Percentiles rank a stretch among this genome's conserved stretches.
Evolutionary conservation across 768 basidiomycete genomes (phyloP).

Genomic region (Panus rudis): DNA sequence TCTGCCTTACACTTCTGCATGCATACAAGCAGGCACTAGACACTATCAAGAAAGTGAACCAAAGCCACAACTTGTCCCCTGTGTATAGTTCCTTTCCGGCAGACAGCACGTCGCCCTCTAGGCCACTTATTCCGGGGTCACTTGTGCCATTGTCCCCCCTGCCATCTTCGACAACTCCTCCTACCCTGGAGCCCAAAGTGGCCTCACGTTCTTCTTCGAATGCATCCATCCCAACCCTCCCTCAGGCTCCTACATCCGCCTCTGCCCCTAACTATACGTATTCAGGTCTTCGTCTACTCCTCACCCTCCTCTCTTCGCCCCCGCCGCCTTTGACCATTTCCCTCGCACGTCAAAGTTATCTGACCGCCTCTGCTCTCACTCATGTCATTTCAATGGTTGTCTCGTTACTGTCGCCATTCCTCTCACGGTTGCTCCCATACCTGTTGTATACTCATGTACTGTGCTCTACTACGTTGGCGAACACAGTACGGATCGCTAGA

Average conservation of each 20-base stretch:
- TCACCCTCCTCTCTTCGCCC: slow-evolving; percentile 20
- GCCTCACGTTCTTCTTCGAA: not conserved
- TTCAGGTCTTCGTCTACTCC: slow-evolving; percentile 19
- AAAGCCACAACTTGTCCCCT: slow-evolving; percentile 1
- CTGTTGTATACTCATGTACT: slow-evolving; percentile 51
- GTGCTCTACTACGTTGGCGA: slow-evolving; percentile 45
- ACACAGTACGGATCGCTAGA: slow-evolving; percentile 49
- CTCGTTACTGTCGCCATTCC: slow-evolving; percentile 16
- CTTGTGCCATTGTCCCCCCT: not conserved
- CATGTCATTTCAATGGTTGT: slow-evolving; percentile 19
- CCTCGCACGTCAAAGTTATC: not conserved
- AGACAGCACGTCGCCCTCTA: not conserved
- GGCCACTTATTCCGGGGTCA: not conserved
- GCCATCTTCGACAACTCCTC: not conserved
- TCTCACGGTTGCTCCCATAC: slow-evolving; percentile 51
- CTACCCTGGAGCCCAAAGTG: not conserved
- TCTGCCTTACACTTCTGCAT: slow-evolving; percentile 60
- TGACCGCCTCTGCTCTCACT: slow-evolving; percentile 16
- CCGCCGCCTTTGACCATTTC: slow-evolving; percentile 8
- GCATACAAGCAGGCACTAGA: slow-evolving; percentile 57
- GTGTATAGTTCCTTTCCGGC: slow-evolving; percentile 2
- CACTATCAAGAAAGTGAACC: slow-evolving; percentile 65
- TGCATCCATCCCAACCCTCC: slow-evolving; percentile 11
- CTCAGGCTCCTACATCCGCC: slow-evolving; percentile 4
- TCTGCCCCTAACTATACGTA: slow-evolving; percentile 16